These are phyloP conservation scores for Exutisphaerella laricina DNA, from an alignment of 2,329 filamentous ascomycete genomes.

Conservation along the genomic window DNA sequence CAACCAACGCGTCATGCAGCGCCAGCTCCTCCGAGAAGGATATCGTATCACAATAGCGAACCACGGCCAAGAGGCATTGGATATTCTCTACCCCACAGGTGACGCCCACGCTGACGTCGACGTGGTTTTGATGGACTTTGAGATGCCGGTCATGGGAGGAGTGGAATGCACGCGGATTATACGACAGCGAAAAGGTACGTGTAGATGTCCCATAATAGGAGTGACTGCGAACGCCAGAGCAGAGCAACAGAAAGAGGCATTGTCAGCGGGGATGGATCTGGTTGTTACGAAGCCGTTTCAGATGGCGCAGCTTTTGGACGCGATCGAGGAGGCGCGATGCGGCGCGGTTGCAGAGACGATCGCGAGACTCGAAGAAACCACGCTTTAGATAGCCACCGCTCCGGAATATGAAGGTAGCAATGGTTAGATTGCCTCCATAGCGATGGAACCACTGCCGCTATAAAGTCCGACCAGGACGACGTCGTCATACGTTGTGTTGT, in stretches of 20 bases:
- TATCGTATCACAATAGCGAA: constrained; percentile 23
- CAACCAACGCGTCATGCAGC: constrained; percentile 27
- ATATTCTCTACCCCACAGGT: constrained; percentile 18
- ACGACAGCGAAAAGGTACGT: constrained; percentile 14
- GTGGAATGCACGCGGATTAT: constrained; percentile 26
- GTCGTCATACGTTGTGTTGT: no score
- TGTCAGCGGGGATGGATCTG: constrained; percentile 69
- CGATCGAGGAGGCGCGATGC: constrained; percentile 37
- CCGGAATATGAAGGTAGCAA: no score
- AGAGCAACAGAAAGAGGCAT: constrained; percentile 55
- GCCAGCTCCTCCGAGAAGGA: constrained; percentile 21
- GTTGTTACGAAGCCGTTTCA: constrained; percentile 27
- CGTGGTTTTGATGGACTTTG: constrained; percentile 30
- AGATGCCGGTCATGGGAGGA: constrained; percentile 32
- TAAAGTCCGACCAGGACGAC: no score
- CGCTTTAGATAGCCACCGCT: no score
- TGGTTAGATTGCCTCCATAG: no score
- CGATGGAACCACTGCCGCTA: no score
- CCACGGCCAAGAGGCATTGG: constrained; percentile 28
- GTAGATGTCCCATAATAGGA: constrained; percentile 61
- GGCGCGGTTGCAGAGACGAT: no score
- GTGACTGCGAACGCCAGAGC: constrained; percentile 65
- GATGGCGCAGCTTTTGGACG: constrained; percentile 41
- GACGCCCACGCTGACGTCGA: constrained; percentile 9
- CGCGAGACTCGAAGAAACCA: no score